These are phyloP conservation scores for Lactifluus volemus DNA, from an alignment of 768 basidiomycete species.

Conservation along the genomic window DNA sequence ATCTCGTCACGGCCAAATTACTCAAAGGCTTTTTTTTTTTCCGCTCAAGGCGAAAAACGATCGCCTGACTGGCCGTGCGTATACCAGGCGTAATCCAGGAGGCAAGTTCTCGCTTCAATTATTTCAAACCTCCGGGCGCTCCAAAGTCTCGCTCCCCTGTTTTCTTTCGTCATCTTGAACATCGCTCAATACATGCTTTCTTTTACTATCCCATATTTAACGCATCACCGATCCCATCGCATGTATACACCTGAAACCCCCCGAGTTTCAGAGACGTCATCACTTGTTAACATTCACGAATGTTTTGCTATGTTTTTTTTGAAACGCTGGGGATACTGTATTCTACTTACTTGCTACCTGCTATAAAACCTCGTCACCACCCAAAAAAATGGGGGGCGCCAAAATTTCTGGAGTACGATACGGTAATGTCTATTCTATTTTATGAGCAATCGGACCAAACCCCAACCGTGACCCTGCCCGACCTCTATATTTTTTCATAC, in stretches of 20 bases:
- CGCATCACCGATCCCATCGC: background rate
- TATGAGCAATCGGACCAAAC: background rate
- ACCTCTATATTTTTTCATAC: background rate
- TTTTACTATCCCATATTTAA: slow-evolving; percentile 10
- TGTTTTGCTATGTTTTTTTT: slow-evolving; percentile 2
- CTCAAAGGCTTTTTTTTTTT: background rate
- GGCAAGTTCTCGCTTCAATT: background rate
- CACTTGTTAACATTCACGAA: background rate
- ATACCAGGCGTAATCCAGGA: slow-evolving; percentile 12
- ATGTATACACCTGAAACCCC: slow-evolving; percentile 6
- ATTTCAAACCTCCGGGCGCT: background rate
- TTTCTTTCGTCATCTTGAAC: slow-evolving; percentile 9
- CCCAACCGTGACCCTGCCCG: background rate
- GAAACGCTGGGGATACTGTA: background rate
- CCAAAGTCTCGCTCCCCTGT: background rate
- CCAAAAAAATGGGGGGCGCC: slow-evolving; percentile 8
- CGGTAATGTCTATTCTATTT: background rate
- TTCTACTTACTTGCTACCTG: slow-evolving; percentile 11
- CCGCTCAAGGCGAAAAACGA: slow-evolving; percentile 3
- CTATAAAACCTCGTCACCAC: background rate
- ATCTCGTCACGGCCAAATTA: slow-evolving; percentile 7
- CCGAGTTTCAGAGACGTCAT: slow-evolving; percentile 1
- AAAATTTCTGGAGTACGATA: slow-evolving; percentile 2
- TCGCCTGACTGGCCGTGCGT: background rate
- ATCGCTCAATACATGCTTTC: background rate